These are phyloP conservation scores for Fraxinus pennsylvanica DNA, from an alignment of 257 asterid genomes.

Conservation along the genomic window DNA sequence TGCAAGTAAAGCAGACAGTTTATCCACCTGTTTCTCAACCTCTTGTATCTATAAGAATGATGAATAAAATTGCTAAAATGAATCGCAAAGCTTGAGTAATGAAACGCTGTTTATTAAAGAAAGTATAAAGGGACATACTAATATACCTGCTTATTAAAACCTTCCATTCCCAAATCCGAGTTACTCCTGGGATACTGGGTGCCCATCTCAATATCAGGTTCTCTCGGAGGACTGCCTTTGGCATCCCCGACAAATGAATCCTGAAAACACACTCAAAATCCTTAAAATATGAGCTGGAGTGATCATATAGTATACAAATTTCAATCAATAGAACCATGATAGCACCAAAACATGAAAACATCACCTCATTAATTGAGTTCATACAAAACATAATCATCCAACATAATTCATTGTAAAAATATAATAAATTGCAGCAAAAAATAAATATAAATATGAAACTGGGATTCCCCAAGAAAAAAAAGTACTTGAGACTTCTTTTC, in stretches of 20 bases:
- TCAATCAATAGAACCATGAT: not conserved
- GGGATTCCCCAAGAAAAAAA: not conserved
- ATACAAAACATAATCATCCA: not conserved
- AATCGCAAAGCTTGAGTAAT: not conserved
- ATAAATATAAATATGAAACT: not conserved
- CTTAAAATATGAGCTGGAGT: not conserved
- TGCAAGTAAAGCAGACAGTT: conserved; percentile 50
- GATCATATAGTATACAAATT: not conserved
- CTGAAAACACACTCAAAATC: conserved; percentile 32
- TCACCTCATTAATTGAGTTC: not conserved
- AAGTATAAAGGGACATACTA: not conserved
- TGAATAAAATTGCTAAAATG: conserved; percentile 6
- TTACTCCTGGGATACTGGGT: conserved; percentile 50
- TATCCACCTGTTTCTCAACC: conserved; percentile 69
- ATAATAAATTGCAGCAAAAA: not conserved
- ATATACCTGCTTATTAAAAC: conserved; percentile 69
- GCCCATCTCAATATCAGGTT: conserved; percentile 77
- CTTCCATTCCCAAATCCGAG: conserved; percentile 71
- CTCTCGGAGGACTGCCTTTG: conserved; percentile 43
- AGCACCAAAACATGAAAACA: not conserved
- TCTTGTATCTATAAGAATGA: conserved; percentile 59
- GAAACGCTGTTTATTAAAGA: not conserved
- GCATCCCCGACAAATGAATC: conserved; percentile 60
- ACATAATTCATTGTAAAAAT: not conserved
- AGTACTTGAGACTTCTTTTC: not conserved